A percentile compares a stretch with the other conserved stretches of the same genome.
phyloP scores from a whole-genome alignment of 495 filamentous ascomycete genomes.

The Hyaloscypha variabilis region DNA sequence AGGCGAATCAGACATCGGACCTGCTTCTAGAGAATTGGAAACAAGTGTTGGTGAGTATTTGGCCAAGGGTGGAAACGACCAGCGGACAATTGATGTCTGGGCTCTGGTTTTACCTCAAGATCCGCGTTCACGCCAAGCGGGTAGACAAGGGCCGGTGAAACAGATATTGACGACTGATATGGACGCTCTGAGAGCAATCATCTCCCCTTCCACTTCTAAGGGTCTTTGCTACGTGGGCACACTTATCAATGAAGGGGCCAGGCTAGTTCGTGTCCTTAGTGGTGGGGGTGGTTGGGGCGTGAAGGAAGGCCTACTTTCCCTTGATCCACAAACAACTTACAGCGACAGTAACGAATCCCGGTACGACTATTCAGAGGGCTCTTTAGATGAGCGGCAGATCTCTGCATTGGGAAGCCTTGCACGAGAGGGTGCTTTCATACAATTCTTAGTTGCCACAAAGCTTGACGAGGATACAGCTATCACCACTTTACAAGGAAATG shows the following conservation, averaged over 20 bases:
- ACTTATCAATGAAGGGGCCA: constrained; percentile 14
- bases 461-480: not conserved
- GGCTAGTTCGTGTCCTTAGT: constrained; percentile 68
- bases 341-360: not conserved
- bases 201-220: constrained; percentile 27
- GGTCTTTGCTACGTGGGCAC: constrained; percentile 26
- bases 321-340: constrained; percentile 66
- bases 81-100: constrained; percentile 68
- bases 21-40: constrained; percentile 81
- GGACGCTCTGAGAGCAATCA: not conserved
- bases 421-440: constrained; percentile 46
- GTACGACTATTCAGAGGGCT: constrained; percentile 9
- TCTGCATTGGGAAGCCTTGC: constrained; percentile 37
- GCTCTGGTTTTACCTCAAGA: constrained; percentile 62
- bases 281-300: constrained; percentile 91
- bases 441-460: constrained; percentile 45
- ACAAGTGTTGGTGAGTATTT: constrained; percentile 62
- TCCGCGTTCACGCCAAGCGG: not conserved
- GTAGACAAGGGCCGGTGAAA: constrained; percentile 17
- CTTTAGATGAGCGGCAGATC: constrained; percentile 19
- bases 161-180: not conserved
- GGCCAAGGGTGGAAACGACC: constrained; percentile 23
- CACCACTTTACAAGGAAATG: not conserved
- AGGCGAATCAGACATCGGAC: constrained; percentile 36
- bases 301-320: constrained; percentile 80